These are phyloP conservation scores for Coniochaeta ligniaria DNA, from an alignment of 2,329 filamentous ascomycete genomes.

Conservation along the genomic window DNA sequence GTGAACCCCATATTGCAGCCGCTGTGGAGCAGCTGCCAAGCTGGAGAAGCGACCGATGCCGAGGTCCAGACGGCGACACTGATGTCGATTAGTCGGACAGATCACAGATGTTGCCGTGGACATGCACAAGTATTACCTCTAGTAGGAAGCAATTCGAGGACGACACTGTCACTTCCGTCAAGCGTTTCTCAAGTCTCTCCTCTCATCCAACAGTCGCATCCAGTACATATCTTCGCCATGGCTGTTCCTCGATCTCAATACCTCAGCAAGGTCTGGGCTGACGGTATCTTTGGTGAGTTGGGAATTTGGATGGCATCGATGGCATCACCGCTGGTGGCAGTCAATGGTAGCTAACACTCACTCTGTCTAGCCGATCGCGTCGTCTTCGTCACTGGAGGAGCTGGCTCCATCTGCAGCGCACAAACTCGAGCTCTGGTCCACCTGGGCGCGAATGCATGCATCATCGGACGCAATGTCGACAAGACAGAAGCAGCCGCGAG, in stretches of 20 bases:
- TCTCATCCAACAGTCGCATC: background rate
- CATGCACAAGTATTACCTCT: background rate
- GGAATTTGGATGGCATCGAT: no score
- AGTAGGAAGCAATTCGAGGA: background rate
- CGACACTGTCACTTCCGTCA: background rate
- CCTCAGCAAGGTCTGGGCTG: conserved; percentile 75
- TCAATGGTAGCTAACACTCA: background rate
- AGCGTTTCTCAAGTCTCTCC: background rate
- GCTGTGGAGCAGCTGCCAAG: background rate
- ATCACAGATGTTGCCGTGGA: background rate
- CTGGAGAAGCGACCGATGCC: background rate
- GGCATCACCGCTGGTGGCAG: background rate
- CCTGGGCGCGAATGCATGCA: conserved; percentile 88
- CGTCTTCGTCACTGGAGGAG: conserved; percentile 90
- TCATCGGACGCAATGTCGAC: conserved; percentile 80
- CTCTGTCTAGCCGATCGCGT: conserved; percentile 65
- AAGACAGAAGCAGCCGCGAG: conserved; percentile 78
- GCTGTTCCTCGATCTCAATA: conserved; percentile 65
- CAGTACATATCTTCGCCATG: conserved; percentile 36
- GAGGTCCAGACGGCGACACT: background rate
- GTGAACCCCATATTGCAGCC: background rate
- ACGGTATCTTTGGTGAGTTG: conserved; percentile 73
- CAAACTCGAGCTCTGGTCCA: conserved; percentile 89
- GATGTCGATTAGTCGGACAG: background rate
- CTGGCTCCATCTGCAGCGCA: conserved; percentile 87